phyloP scores from a whole-genome alignment of 2,329 filamentous ascomycete genomes.

The Aspergillus piperis region DNA sequence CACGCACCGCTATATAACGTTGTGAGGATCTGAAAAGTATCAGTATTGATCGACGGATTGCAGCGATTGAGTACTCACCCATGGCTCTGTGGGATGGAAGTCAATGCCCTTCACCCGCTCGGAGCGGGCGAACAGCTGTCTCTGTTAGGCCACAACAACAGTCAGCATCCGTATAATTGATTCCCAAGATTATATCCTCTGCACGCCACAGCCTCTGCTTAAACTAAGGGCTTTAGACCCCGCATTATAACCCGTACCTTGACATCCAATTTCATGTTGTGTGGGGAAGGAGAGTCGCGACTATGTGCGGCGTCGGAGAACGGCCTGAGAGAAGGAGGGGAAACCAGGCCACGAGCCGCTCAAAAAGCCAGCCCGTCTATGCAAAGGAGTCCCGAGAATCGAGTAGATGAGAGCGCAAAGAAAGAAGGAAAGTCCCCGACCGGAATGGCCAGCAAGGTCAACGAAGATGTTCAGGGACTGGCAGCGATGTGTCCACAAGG shows the following conservation, averaged over 20 bases:
- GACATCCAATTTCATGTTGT: conserved; percentile 61
- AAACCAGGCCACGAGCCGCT: conserved; percentile 37
- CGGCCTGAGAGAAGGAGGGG: conserved; percentile 31
- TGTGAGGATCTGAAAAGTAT: conserved; percentile 67
- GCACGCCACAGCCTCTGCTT: not conserved
- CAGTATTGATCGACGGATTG: conserved; percentile 20
- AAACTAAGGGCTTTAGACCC: not conserved
- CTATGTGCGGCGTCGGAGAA: conserved; percentile 38
- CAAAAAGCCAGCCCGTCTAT: conserved; percentile 31
- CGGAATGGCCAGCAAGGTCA: conserved; percentile 20
- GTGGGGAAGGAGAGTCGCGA: conserved; percentile 32
- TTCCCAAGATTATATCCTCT: conserved; percentile 1
- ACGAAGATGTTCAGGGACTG: conserved; percentile 20
- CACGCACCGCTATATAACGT: conserved; percentile 88
- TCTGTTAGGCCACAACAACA: conserved; percentile 52
- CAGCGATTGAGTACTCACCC: conserved; percentile 58
- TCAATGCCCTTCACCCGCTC: conserved; percentile 97
- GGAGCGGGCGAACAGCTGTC: conserved; percentile 82
- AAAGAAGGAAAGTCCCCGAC: conserved; percentile 21
- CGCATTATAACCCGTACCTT: conserved; percentile 49
- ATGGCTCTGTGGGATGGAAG: conserved; percentile 95
- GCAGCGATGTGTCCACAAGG: conserved; percentile 38
- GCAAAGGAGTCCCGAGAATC: conserved; percentile 13
- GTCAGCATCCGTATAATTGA: conserved; percentile 40
- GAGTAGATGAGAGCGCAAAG: conserved; percentile 9